A percentile compares a stretch with the other conserved stretches of the same genome.
Conservation (phyloP, 345 rosid species). For the Eucalyptus victrix region DNA sequence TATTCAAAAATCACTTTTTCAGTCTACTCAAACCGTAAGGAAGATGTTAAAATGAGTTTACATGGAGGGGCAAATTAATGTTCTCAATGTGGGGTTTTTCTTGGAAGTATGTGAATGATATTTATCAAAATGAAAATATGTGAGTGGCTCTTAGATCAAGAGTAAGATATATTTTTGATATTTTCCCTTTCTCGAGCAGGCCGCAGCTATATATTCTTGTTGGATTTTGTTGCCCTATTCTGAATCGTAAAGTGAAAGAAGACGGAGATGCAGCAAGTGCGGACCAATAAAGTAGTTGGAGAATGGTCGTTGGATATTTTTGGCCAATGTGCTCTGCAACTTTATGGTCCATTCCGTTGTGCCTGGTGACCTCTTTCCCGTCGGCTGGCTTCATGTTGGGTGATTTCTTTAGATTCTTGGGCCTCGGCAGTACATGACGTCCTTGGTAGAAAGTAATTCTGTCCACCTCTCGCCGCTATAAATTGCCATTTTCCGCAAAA, state of each 20-base stretch:
- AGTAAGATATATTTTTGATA: background rate
- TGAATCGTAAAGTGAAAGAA: background rate
- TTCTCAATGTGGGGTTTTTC: background rate
- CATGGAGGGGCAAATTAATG: background rate
- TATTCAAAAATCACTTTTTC: background rate
- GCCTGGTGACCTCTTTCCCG: background rate
- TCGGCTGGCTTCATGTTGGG: background rate
- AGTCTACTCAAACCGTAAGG: background rate
- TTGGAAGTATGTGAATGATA: background rate
- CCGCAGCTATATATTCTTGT: background rate
- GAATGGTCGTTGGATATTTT: background rate
- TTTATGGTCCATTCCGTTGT: background rate
- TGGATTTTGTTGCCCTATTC: background rate
- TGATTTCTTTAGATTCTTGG: background rate
- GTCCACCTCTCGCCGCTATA: background rate
- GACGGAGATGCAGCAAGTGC: background rate
- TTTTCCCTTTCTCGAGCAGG: background rate
- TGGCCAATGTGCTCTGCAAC: background rate
- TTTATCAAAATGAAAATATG: background rate
- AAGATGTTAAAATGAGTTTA: background rate
- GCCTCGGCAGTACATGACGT: background rate
- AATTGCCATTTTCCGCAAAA: background rate
- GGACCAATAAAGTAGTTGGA: background rate
- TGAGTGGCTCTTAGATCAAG: background rate
- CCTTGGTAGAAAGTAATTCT: background rate